These are phyloP conservation scores for Kokia cookei DNA, from an alignment of 441 rosid species.

Conservation along the genomic window DNA sequence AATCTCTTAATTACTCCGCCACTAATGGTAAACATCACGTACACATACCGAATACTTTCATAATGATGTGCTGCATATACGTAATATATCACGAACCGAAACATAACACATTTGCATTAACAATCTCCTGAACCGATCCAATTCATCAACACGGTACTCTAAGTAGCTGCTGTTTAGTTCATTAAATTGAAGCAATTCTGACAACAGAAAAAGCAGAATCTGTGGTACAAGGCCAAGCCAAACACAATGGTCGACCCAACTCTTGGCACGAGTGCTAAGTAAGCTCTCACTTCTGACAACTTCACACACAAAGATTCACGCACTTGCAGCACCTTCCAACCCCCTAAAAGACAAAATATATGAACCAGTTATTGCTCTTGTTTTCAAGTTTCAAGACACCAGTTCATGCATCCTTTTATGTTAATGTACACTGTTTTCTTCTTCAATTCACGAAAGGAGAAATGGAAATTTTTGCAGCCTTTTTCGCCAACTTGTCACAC, in stretches of 20 bases:
- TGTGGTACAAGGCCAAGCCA: not conserved
- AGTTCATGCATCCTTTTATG: not conserved
- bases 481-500: slow-evolving; percentile 7
- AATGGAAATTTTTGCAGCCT: slow-evolving; percentile 10
- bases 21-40: too few relatives aligned
- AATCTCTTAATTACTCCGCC: too few relatives aligned
- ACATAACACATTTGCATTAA: too few relatives aligned
- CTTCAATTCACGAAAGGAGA: not conserved
- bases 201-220: not conserved
- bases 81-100: too few relatives aligned
- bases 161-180: too few relatives aligned
- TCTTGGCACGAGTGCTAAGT: not conserved
- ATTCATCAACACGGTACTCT: too few relatives aligned
- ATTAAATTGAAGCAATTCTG: not conserved
- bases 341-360: not conserved
- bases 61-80: too few relatives aligned
- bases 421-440: not conserved
- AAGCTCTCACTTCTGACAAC: slow-evolving; percentile 10
- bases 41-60: too few relatives aligned
- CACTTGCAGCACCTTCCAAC: slow-evolving; percentile 10
- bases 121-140: too few relatives aligned
- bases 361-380: not conserved
- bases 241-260: slow-evolving; percentile 4
- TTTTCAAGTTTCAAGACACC: not conserved
- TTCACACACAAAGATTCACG: not conserved